Evolutionary conservation across 2,329 filamentous ascomycete genomes (phyloP), one percentile per base, ranked within the genome.

Genomic region (Microdochium nivale): DNA sequence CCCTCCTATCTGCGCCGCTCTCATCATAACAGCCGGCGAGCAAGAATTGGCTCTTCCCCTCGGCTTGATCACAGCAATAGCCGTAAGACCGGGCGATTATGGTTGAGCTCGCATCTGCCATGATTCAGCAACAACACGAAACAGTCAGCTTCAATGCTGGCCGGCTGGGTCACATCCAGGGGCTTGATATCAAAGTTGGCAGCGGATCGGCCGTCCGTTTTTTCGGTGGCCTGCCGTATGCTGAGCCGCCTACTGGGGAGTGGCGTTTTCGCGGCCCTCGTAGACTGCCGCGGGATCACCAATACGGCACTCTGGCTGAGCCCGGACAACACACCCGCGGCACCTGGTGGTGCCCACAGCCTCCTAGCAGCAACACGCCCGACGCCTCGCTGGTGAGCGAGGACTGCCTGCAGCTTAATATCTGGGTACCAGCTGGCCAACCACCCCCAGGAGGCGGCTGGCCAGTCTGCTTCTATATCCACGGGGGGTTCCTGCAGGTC

Each of bases 401-500:
- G 57, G 76, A 82, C 60, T 81, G 79, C 54, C 68, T 81, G 54
- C 76, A 80, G 55, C 65, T 70, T 49, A 81, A 81, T 59, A 67
- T 83, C 4, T 81, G 76, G 70, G 67, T 79, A 37, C 79, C 79
- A 2, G 57, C 62, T 21, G 77, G 72, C 4, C 27, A 11, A 19
- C 60, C 69, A n/a, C 56, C 65, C 19, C 74, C 74, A 5, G 60
- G 62, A 32, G 65, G 58, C 55, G 75, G 79, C 16, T 82, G 78
- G 78, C 79, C 79, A 3, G 78, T 82, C 0, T 69, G 79, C 49
- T 74, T 82, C 57, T 81, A 73, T 61, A 78, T 81, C 47, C 79
- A 79, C 56, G 76, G 76, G 30, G 79, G 79, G 2, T 83, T 79
- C 59, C 67, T 83, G 23, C 79, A 83, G 63, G 76, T 75, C 53